Evolutionary conservation across 2,329 filamentous ascomycete genomes (phyloP).

Genomic region (Phialophora verrucosa): DNA sequence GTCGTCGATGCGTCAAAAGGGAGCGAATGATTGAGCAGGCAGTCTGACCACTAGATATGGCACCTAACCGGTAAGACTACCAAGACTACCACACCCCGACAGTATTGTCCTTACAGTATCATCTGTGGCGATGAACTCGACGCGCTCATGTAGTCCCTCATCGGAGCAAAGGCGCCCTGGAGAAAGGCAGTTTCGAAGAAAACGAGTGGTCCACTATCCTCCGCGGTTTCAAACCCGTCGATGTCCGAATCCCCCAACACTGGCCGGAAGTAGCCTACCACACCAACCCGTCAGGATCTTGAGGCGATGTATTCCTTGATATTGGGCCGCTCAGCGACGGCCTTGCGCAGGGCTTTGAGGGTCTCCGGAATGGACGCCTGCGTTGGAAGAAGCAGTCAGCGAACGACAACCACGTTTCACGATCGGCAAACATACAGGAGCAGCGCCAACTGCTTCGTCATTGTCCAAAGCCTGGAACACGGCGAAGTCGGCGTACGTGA

Average conservation of each 20-base stretch:
- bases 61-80: background rate
- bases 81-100: background rate
- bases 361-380: slow-evolving; percentile 4
- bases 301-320: slow-evolving; percentile 18
- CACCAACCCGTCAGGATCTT: background rate
- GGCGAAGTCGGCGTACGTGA: slow-evolving; percentile 50
- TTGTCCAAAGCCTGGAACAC: slow-evolving; percentile 51
- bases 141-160: background rate
- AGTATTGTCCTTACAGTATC: background rate
- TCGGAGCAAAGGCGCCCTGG: too few relatives aligned
- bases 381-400: background rate
- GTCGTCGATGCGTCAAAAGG: background rate
- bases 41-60: background rate
- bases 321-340: slow-evolving; percentile 13
- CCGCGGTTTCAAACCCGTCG: background rate
- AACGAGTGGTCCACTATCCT: background rate
- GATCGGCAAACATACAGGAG: slow-evolving; percentile 5
- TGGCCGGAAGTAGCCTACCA: too few relatives aligned
- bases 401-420: background rate
- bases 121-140: background rate
- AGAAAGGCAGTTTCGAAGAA: background rate
- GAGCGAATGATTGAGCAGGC: background rate
- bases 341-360: slow-evolving; percentile 6
- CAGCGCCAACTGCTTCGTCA: slow-evolving; percentile 36
- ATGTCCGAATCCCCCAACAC: background rate